Conservation (phyloP, 441 rosid species). For the Euphorbia celastroides region DNA sequence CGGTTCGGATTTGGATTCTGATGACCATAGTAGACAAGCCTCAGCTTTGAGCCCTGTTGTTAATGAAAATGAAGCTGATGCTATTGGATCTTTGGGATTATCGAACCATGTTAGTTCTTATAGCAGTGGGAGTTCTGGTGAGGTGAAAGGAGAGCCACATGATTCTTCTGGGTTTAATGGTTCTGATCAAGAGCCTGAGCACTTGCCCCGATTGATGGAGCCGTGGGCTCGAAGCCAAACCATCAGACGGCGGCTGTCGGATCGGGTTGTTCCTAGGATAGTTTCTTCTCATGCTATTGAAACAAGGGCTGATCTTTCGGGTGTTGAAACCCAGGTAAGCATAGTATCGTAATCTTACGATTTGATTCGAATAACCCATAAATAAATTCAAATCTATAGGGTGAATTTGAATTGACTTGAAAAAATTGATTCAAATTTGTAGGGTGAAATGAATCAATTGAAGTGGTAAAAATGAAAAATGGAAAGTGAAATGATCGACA, state of each 20-base stretch:
- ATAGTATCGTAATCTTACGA: no score
- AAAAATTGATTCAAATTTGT: no score
- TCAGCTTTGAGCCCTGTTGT: slow-evolving; percentile 49
- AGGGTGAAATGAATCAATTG: no score
- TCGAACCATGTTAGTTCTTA: slow-evolving; percentile 49
- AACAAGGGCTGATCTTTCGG: slow-evolving; percentile 66
- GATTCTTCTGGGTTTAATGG: slow-evolving; percentile 33
- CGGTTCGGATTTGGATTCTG: slow-evolving; percentile 45
- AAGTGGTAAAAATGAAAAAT: no score
- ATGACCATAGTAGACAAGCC: slow-evolving; percentile 40
- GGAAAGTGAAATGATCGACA: no score
- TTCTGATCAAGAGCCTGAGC: slow-evolving; percentile 46
- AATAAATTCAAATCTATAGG: no score
- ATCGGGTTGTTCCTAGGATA: slow-evolving; percentile 62
- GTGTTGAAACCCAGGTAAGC: slow-evolving; percentile 58
- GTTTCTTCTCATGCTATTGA: slow-evolving; percentile 55
- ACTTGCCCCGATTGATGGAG: slow-evolving; percentile 50
- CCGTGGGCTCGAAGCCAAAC: slow-evolving; percentile 50
- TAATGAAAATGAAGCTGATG: slow-evolving; percentile 41
- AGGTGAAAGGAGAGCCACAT: slow-evolving; percentile 45
- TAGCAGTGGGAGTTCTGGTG: slow-evolving; percentile 72
- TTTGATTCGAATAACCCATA: no score
- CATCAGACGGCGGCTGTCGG: slow-evolving; percentile 67
- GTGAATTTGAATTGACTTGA: no score
- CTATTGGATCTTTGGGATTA: slow-evolving; percentile 46